Percentiles rank a stretch among this genome's conserved stretches.
phyloP scores from a whole-genome alignment of 2,329 filamentous ascomycete genomes.

The Trichoderma harzianum region DNA sequence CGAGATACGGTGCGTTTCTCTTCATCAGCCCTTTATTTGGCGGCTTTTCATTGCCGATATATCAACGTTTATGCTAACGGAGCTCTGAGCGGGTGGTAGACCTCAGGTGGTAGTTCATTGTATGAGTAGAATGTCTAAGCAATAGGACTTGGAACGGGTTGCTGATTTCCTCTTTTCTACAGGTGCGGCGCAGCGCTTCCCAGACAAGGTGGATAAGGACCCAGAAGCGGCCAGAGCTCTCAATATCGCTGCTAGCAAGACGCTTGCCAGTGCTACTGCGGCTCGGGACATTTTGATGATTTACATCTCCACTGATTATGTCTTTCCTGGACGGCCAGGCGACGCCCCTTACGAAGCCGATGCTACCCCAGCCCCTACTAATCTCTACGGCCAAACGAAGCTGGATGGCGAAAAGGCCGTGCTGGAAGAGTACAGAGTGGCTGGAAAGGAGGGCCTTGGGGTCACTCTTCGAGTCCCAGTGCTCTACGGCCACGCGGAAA shows the following conservation, averaged over 20 bases:
- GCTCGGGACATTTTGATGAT: slow-evolving; percentile 61
- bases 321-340: slow-evolving; percentile 70
- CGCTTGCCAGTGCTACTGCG: slow-evolving; percentile 64
- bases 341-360: slow-evolving; percentile 77
- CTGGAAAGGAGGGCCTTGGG: slow-evolving; percentile 51
- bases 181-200: slow-evolving; percentile 86
- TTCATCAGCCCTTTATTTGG: background rate
- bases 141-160: background rate
- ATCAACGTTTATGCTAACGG: background rate
- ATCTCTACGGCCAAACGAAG: slow-evolving; percentile 67
- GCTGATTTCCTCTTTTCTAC: slow-evolving; percentile 21
- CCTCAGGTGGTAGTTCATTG: slow-evolving; percentile 19
- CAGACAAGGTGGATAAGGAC: slow-evolving; percentile 79
- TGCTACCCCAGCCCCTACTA: slow-evolving; percentile 65
- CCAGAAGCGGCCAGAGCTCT: slow-evolving; percentile 70
- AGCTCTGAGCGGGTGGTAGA: background rate
- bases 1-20: slow-evolving; percentile 48
- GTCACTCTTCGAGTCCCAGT: slow-evolving; percentile 79
- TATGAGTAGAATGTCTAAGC: slow-evolving; percentile 7
- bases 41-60: background rate
- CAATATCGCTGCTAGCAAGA: slow-evolving; percentile 68
- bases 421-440: slow-evolving; percentile 54
- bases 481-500: slow-evolving; percentile 74
- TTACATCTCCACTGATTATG: slow-evolving; percentile 81
- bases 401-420: slow-evolving; percentile 62